Evolutionary conservation across 1,284 basidiomycete species (phyloP).

Genomic region (Taiwanofungus camphoratus): DNA sequence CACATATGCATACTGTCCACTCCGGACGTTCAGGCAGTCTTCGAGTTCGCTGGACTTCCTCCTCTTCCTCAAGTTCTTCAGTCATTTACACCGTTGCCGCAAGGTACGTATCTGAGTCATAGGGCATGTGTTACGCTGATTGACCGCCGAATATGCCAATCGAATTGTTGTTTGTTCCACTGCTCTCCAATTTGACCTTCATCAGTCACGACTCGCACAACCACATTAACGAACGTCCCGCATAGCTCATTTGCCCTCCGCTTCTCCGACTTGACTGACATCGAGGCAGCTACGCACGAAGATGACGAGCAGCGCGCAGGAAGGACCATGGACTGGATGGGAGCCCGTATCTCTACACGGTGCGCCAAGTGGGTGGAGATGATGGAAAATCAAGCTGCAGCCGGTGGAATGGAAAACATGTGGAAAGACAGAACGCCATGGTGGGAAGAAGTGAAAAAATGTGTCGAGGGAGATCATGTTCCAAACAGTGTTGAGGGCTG

Average conservation of each 20-base stretch:
- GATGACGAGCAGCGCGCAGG: slow-evolving; percentile 71
- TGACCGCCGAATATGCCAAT: no score
- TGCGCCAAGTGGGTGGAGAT: slow-evolving; percentile 64
- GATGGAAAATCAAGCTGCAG: slow-evolving; percentile 17
- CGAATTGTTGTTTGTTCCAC: not conserved
- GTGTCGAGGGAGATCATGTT: slow-evolving; percentile 67
- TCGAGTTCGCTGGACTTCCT: slow-evolving; percentile 54
- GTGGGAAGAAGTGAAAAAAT: slow-evolving; percentile 78
- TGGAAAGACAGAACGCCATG: slow-evolving; percentile 53
- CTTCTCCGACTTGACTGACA: slow-evolving; percentile 67
- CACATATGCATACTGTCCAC: slow-evolving; percentile 71
- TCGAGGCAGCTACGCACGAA: slow-evolving; percentile 65
- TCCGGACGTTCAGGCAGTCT: slow-evolving; percentile 57
- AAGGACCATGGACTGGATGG: slow-evolving; percentile 77
- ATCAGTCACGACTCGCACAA: slow-evolving; percentile 72
- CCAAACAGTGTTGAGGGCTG: slow-evolving; percentile 68
- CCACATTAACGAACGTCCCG: slow-evolving; percentile 58
- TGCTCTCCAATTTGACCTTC: not conserved
- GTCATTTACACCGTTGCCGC: slow-evolving; percentile 77
- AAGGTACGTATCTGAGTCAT: slow-evolving; percentile 46
- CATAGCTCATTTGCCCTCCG: slow-evolving; percentile 67
- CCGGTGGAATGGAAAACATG: slow-evolving; percentile 24
- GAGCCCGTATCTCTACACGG: slow-evolving; percentile 54
- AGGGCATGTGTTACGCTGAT: not conserved
- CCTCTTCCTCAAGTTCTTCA: slow-evolving; percentile 66